A percentile compares a stretch with the other conserved stretches of the same genome.
These are phyloP conservation scores for Amauroascus verrucosus DNA, from an alignment of 2,329 filamentous ascomycete genomes.

Conservation along the genomic window DNA sequence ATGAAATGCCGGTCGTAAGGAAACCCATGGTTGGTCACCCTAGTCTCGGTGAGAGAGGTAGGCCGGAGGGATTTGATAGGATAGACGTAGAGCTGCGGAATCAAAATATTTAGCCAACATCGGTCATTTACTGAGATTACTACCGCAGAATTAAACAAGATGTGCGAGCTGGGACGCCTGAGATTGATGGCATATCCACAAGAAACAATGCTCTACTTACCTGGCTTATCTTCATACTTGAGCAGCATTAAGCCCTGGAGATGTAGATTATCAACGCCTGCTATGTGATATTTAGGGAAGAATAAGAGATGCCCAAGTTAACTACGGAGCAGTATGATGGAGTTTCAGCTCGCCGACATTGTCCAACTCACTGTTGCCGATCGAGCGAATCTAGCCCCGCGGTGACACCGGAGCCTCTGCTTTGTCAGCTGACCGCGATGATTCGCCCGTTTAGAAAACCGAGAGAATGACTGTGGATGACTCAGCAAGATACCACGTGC, in stretches of 20 bases:
- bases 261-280: too few species aligned
- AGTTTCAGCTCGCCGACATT: too few species aligned
- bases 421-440: not conserved
- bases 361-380: too few species aligned
- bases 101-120: not conserved
- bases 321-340: too few species aligned
- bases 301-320: too few species aligned
- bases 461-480: not conserved
- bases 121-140: not conserved
- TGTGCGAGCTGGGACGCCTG: too few species aligned
- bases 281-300: too few species aligned
- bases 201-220: not conserved
- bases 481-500: not conserved
- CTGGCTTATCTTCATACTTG: constrained; percentile 7
- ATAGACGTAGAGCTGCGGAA: constrained; percentile 54
- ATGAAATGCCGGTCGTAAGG: constrained; percentile 60
- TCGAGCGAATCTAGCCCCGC: too few species aligned
- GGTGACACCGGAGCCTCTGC: not conserved
- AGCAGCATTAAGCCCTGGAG: not conserved
- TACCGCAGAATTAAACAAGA: too few species aligned
- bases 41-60: constrained; percentile 44
- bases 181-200: not conserved
- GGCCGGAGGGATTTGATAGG: constrained; percentile 64
- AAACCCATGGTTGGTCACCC: constrained; percentile 53
- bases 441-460: not conserved